phyloP scores from a whole-genome alignment of 2,329 filamentous ascomycete genomes.

The Colletotrichum incanum region DNA sequence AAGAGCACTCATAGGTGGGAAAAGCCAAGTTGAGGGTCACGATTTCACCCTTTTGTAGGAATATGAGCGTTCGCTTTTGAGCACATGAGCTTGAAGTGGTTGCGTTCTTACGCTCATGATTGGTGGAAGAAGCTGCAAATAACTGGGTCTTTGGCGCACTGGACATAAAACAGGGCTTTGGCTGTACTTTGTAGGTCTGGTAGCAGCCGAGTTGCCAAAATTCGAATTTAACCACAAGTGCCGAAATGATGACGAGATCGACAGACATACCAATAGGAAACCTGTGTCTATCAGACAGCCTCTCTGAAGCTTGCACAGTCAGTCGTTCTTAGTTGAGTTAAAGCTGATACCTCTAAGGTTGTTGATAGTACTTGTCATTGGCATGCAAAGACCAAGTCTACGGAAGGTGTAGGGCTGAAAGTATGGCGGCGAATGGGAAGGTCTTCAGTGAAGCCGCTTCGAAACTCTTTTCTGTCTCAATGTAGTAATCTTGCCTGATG shows the following conservation, averaged over 20 bases:
- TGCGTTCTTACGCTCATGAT: not conserved
- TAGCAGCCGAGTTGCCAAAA: not conserved
- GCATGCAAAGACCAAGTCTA: too few species aligned
- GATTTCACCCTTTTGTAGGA: not conserved
- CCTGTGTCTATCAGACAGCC: too few species aligned
- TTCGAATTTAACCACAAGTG: too few species aligned
- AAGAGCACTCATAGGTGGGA: not conserved
- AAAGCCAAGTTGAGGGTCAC: not conserved
- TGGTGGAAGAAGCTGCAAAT: not conserved
- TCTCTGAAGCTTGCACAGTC: too few species aligned
- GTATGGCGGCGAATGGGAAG: too few species aligned
- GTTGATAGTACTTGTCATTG: too few species aligned
- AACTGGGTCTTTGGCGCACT: too few species aligned
- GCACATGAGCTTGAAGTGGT: not conserved
- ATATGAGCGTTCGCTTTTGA: not conserved
- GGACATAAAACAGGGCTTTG: not conserved
- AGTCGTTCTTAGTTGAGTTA: too few species aligned
- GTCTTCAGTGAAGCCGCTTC: too few species aligned
- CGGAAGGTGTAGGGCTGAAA: too few species aligned
- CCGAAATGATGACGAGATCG: not conserved
- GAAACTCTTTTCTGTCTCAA: not conserved
- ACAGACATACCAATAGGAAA: not conserved
- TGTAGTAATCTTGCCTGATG: not conserved
- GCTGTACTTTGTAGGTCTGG: too few species aligned
- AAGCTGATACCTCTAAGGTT: too few species aligned